Base-by-base conservation (phyloP, 257 asterid genomes). In the Hygrophila difformis region DNA sequence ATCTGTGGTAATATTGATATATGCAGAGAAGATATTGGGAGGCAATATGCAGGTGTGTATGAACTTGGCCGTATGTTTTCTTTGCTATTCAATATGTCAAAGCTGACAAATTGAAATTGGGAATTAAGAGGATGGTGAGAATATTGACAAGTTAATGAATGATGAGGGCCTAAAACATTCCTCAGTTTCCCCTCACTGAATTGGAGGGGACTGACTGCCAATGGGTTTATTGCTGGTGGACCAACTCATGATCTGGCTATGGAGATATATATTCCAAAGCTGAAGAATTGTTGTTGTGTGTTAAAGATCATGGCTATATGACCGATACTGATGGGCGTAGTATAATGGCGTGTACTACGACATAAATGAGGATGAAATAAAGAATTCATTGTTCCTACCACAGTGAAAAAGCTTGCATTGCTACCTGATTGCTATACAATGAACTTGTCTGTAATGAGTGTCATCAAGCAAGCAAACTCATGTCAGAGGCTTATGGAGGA, bases 361-460 rank as follows among this genome's bases (percentile, higher is more conserved):
- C 47, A 31, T 47, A 14, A 37, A 62, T 35, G 93, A 76, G 54
- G 93, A 83, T 63, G 94, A 83, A 49, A 62, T 44, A 9, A 92
- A 80, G 70, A 84, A 81, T 49, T 78, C 78, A 3, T 54, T 80
- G 69, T n/a, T 20, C 61, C 36, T 78, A 70, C 29, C 93, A 87
- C 16, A 83, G 95, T 43, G 97, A 87, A 68, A 87, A 83, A 68
- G 60, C 76, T 58, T 95, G 95, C 8, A 78, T 87, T 59, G 94
- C 84, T 12, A 78, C 47, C 8, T 95, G 95, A 47, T 57, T 87
- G 53, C 53, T 87, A 59, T 78, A 71, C 63, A 64, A 66, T 0
- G 74, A 57, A 57, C 62, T 69, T 33, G 81, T 87, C 12, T 87
- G 97, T 56, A 81, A 57, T 48, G 92, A 87, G 43, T 84, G 95